Base-by-base conservation (phyloP, 306 rosid species). In the Dalbergia oliveri region DNA sequence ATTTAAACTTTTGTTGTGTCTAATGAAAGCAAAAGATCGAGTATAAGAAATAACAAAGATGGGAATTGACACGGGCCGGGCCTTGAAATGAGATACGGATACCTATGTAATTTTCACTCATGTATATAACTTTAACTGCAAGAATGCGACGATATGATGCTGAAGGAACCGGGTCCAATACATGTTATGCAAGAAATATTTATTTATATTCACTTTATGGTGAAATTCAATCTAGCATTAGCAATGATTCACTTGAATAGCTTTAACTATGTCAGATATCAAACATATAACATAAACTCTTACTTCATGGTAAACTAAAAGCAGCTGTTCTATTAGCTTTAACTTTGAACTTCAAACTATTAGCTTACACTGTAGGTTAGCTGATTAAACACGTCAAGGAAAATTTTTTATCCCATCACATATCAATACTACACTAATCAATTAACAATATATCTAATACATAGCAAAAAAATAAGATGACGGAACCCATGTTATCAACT, bases 71-170 rank as follows among this genome's bases (percentile, higher is more conserved):
- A 15, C 11, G 11, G 35, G 8, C 21, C 11, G 11, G 35, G 8
- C 21, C 31, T 54, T 37, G 45, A 75, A 75, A 59, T 21, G 56
- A 47, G 57, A 60, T 41, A 72, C 58, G 31, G 31, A 26, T 26
- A 26, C 61, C 14, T 4, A 7, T 18, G 71, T 26, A 49, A 61
- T 68, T 15, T 54, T 13, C 62, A 12, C 44, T 83, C 62, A n/a
- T n/a, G 4, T 13, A 11, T 23, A 61, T 79, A 50, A 74, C 87
- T 79, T 61, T 60, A 5, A 75, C 65, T 33, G 65, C 70, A 84
- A 79, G 74, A 51, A 74, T 54, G 43, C 58, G 78, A 19, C 62
- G 13, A 61, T 11, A 26, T 26, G 8, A 8, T 19, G 63, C 31
- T 4, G 50, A 21, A 66, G 65, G 63, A 64, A 63, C 33, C 11